phyloP scores from a whole-genome alignment of 148 eudicot genomes.

The Agrostemma githago region DNA sequence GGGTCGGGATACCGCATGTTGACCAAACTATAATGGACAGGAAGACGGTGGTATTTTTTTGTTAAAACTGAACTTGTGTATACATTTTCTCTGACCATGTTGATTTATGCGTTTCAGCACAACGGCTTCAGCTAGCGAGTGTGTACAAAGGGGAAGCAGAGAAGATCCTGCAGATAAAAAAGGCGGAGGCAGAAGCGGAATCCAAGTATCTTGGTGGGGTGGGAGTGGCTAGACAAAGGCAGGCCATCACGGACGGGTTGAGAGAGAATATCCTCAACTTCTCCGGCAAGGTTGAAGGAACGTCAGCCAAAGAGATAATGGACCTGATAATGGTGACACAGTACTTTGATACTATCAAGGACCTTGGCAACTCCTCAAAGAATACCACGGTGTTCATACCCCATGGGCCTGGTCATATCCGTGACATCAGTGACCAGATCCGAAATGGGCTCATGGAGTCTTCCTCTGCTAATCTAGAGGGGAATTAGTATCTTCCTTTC shows the following conservation, averaged over 20 bases:
- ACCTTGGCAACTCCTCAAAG: slow-evolving; percentile 84
- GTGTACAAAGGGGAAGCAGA: slow-evolving; percentile 99
- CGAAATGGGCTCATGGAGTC: slow-evolving; percentile 96
- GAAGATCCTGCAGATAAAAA: slow-evolving; percentile 78
- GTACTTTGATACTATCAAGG: slow-evolving; percentile 90
- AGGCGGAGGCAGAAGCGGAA: slow-evolving; percentile 94
- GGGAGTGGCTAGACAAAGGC: slow-evolving; percentile 97
- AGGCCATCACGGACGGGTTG: slow-evolving; percentile 94
- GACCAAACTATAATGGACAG: neutral
- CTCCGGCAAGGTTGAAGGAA: slow-evolving; percentile 84
- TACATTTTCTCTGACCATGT: neutral
- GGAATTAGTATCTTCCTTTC: slow-evolving; percentile 20
- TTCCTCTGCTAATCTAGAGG: slow-evolving; percentile 33
- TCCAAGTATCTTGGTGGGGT: slow-evolving; percentile 93
- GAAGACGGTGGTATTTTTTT: neutral
- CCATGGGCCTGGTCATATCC: slow-evolving; percentile 94
- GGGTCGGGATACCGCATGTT: neutral
- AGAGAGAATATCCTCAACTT: slow-evolving; percentile 93
- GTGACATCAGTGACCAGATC: slow-evolving; percentile 85
- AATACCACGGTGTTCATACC: slow-evolving; percentile 96
- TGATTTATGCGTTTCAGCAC: slow-evolving; percentile 43
- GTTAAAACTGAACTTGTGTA: neutral
- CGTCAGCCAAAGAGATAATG: slow-evolving; percentile 94
- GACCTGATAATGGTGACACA: slow-evolving; percentile 98
- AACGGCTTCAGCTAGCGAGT: slow-evolving; percentile 94